These are phyloP conservation scores for Gyrodon lividus DNA, from an alignment of 768 basidiomycete genomes.

Conservation along the genomic window DNA sequence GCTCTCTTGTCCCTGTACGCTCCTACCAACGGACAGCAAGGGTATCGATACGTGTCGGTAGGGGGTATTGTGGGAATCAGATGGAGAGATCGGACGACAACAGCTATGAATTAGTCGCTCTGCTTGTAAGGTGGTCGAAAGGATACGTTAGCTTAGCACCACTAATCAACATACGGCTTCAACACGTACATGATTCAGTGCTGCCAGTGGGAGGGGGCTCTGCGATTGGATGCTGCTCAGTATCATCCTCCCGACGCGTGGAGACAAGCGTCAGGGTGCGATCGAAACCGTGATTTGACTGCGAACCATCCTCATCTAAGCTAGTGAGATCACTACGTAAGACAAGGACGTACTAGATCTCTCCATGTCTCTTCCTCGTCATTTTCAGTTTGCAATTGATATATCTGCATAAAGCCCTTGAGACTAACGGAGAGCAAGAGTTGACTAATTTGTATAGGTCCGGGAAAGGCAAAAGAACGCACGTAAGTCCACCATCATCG, in stretches of 20 bases:
- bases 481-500: constrained; percentile 73
- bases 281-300: constrained; percentile 80
- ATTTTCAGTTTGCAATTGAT: constrained; percentile 81
- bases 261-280: constrained; percentile 58
- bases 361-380: constrained; percentile 85
- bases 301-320: constrained; percentile 12
- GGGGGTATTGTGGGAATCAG: constrained; percentile 10
- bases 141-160: not conserved
- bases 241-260: constrained; percentile 52
- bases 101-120: constrained; percentile 15
- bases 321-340: not conserved
- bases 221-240: constrained; percentile 14
- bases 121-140: constrained; percentile 1
- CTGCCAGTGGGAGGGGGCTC: constrained; percentile 8
- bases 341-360: constrained; percentile 57
- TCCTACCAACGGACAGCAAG: constrained; percentile 2
- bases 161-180: not conserved
- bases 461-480: constrained; percentile 30
- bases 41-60: constrained; percentile 16
- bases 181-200: constrained; percentile 19
- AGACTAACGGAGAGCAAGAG: constrained; percentile 42
- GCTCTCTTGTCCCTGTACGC: constrained; percentile 5
- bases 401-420: constrained; percentile 80
- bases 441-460: not conserved
- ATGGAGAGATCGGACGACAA: constrained; percentile 1